Evolutionary conservation across 257 asterid species (phyloP), one percentile per base, ranked within the genome.

Genomic region (Nemophila menziesii): DNA sequence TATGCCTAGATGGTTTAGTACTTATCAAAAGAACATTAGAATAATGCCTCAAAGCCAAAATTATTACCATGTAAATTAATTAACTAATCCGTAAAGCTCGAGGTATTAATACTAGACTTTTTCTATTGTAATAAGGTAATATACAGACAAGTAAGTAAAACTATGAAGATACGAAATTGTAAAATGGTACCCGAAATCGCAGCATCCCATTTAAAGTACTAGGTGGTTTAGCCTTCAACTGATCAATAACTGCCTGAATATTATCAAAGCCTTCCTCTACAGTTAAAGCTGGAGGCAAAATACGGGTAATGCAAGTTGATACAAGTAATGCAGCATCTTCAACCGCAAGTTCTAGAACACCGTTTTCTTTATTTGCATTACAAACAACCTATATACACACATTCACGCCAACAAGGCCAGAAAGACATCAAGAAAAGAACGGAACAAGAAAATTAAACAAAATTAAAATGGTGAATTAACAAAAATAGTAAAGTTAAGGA

Each of bases 241-340:
- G 80, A 61, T 69, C 77, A 33, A 90, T 73, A 17, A 92, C 92
- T 56, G 66, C 83, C 60, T 66, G 69, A 67, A 85, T 70, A 56
- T 26, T 68, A 52, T 78, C 79, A 63, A 90, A 58, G 34, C 98
- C 96, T 41, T 79, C 75, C 57, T 80, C 84, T 16, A 90, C 64
- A 52, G 79, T 84, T 78, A 90, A 65, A 1, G 72, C 86, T 9
- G 96, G 87, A 11, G 79, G 70, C 66, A 90, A 52, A 56, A 65
- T 79, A 27, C 73, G 78, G 37, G 86, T 84, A 64, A 90, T 70
- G 72, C 94, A 84, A 29, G 82, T 77, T 15, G 78, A 79, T 22
- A 81, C 83, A 70, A 90, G 56, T 69, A 81, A 65, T 69, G 92
- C 79, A 43, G 96, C 98, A 51, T 81, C 85, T 58, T 70, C 62